Evolutionary conservation across 2,329 filamentous ascomycete genomes (phyloP).

Genomic region (Exophiala dermatitidis): DNA sequence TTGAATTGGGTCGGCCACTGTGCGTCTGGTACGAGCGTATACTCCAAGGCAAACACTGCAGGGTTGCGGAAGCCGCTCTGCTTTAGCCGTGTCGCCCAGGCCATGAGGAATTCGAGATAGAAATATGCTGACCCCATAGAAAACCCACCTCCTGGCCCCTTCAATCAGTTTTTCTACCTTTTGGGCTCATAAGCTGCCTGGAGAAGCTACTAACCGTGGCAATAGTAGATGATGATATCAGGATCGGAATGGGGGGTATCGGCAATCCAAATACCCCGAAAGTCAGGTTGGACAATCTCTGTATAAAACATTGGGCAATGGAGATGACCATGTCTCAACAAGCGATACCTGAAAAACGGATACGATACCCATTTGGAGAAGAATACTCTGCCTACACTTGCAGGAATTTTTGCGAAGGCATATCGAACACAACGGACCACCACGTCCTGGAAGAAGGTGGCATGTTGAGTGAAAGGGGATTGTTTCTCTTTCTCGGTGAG

Average conservation of each 20-base stretch:
- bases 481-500: conserved; percentile 41
- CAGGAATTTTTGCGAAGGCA: conserved; percentile 65
- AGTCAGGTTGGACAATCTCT: conserved; percentile 47
- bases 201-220: conserved; percentile 53
- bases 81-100: conserved; percentile 61
- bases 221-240: conserved; percentile 75
- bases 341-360: conserved; percentile 67
- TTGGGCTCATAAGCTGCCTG: neutral
- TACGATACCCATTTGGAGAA: conserved; percentile 66
- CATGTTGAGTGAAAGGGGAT: conserved; percentile 59
- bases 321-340: conserved; percentile 64
- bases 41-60: conserved; percentile 71
- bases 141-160: conserved; percentile 66
- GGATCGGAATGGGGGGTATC: conserved; percentile 51
- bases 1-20: conserved; percentile 66
- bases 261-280: conserved; percentile 64
- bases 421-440: conserved; percentile 71
- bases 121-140: conserved; percentile 76
- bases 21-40: conserved; percentile 68
- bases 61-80: conserved; percentile 64
- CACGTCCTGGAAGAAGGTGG: conserved; percentile 68
- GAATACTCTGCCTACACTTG: conserved; percentile 64
- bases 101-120: conserved; percentile 74
- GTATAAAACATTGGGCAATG: conserved; percentile 58
- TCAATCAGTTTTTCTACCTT: neutral